Evolutionary conservation across 2,329 filamentous ascomycete species (phyloP).

Genomic region (Fusarium avenaceum): DNA sequence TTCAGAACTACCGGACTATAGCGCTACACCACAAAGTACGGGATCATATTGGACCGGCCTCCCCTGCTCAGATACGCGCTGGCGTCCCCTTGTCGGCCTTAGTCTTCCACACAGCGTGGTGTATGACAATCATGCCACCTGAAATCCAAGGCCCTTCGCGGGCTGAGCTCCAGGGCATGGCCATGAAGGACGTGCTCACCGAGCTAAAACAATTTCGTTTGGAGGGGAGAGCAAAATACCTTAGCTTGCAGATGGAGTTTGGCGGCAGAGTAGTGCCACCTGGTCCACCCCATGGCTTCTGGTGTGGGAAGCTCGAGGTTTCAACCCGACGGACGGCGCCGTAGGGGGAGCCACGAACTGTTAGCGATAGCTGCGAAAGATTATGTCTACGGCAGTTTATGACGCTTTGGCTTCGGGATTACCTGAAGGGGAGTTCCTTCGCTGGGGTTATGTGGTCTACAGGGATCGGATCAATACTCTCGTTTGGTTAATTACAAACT

Average conservation of each 20-base stretch:
- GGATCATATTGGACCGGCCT: constrained; percentile 60
- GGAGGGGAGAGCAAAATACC: constrained; percentile 51
- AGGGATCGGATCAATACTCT: not conserved
- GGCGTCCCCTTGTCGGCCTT: constrained; percentile 62
- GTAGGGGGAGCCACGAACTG: constrained; percentile 15
- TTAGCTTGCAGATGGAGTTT: constrained; percentile 26
- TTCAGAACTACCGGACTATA: constrained; percentile 64
- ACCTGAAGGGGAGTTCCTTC: not conserved
- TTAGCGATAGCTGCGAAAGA: constrained; percentile 22
- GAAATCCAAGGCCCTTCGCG: constrained; percentile 49
- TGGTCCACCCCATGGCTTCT: constrained; percentile 53
- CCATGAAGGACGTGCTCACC: constrained; percentile 60
- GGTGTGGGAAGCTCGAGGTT: constrained; percentile 51
- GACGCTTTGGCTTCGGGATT: not conserved
- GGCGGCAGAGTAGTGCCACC: constrained; percentile 19
- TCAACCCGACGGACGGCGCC: constrained; percentile 22
- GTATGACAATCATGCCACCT: constrained; percentile 59
- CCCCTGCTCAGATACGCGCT: constrained; percentile 63
- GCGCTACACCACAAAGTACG: constrained; percentile 55
- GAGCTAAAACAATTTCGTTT: constrained; percentile 58
- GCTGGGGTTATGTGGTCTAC: not conserved
- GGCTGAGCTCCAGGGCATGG: constrained; percentile 56
- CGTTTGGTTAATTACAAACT: not conserved
- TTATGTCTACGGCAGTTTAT: too few relatives aligned
- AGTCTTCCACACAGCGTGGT: constrained; percentile 67